Base-by-base conservation (phyloP, 495 filamentous ascomycete genomes). In the Penicillium simplicissimum region DNA sequence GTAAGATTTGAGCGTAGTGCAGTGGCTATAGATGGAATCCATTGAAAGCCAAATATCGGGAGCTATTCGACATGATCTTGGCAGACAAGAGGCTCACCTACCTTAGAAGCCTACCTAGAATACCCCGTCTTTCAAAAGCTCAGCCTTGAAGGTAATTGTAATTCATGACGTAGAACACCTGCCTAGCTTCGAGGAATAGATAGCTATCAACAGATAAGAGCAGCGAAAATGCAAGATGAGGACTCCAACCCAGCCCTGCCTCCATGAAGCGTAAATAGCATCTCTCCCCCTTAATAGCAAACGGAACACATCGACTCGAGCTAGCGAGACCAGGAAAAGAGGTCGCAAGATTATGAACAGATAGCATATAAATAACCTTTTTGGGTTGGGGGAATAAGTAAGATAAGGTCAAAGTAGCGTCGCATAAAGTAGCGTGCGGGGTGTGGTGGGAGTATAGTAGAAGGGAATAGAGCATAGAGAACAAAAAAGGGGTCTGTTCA, bases 401-500 rank as follows among this genome's bases (percentile, higher is more conserved):
- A 43, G 17, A 10, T 21, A 45, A 45, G 14, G 2, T 31, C 6
- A 23, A 23, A 45, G 23, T 28, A 48, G 45, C 21, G 23, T 48
- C 25, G 21, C 45, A 48, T 28, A 47, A 17, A 25, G 21, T 11
- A 21, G 17, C 11, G 17, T 43, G 36, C 17, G 42, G 47, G 2
- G 19, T 25, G 47, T 23, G 28, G 28, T 31, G 28, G 28, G 28
- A 31, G 28, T 31, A 31, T 51, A 53, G 34, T 10, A 53, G 17
- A 19, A 36, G 11, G 14, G 17, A n/a, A 36, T 15, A 53, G 35
- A 35, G 15, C 21, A 23, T 0, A 36, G 17, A n/a, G 10, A 34
- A 53, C 8, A 36, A 40, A 17, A 58, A 58, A 62, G 21, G 15
- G 53, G 55, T 60, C 55, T 43, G 61, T 52, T 61, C 64, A 65